Conservation (phyloP, 2,329 filamentous ascomycete species). For the Tympanopsis confertula region DNA sequence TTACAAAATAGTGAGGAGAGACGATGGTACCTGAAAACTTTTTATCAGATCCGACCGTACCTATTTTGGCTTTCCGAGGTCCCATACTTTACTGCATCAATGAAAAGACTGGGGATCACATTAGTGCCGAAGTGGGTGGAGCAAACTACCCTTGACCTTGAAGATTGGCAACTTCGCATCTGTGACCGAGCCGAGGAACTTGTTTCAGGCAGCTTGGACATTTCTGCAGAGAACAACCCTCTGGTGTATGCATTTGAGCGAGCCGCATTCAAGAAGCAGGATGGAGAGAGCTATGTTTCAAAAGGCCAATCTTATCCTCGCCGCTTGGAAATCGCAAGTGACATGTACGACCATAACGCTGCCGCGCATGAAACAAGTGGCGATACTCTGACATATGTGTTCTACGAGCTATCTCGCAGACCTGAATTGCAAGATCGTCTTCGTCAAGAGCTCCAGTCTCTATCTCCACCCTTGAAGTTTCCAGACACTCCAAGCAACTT, state of each 20-base stretch:
- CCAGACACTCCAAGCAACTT: slow-evolving; percentile 10
- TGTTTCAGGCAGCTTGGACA: slow-evolving; percentile 8
- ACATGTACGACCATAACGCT: slow-evolving; percentile 65
- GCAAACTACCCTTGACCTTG: slow-evolving; percentile 55
- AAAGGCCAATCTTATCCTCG: too few relatives aligned
- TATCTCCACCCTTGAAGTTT: slow-evolving; percentile 22
- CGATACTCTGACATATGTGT: slow-evolving; percentile 52
- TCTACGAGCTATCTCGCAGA: slow-evolving; percentile 43
- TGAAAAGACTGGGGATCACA: slow-evolving; percentile 40
- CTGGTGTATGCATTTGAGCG: too few relatives aligned
- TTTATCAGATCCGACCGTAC: slow-evolving; percentile 55
- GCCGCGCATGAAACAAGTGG: slow-evolving; percentile 72
- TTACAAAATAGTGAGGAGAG: slow-evolving; percentile 42
- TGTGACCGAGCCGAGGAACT: slow-evolving; percentile 16
- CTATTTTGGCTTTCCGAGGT: slow-evolving; percentile 68
- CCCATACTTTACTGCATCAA: slow-evolving; percentile 41
- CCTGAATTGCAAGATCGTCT: slow-evolving; percentile 24
- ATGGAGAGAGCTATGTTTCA: too few relatives aligned
- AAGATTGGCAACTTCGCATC: slow-evolving; percentile 47
- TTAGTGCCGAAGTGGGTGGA: slow-evolving; percentile 59
- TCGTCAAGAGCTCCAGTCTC: slow-evolving; percentile 27
- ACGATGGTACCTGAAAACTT: slow-evolving; percentile 53
- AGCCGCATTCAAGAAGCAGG: too few relatives aligned
- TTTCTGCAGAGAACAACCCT: slow-evolving; percentile 17
- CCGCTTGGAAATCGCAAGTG: slow-evolving; percentile 49